A percentile compares a stretch with the other conserved stretches of the same genome.
These are phyloP conservation scores for Nicotiana paniculata DNA, from an alignment of 257 asterid genomes.

Conservation along the genomic window DNA sequence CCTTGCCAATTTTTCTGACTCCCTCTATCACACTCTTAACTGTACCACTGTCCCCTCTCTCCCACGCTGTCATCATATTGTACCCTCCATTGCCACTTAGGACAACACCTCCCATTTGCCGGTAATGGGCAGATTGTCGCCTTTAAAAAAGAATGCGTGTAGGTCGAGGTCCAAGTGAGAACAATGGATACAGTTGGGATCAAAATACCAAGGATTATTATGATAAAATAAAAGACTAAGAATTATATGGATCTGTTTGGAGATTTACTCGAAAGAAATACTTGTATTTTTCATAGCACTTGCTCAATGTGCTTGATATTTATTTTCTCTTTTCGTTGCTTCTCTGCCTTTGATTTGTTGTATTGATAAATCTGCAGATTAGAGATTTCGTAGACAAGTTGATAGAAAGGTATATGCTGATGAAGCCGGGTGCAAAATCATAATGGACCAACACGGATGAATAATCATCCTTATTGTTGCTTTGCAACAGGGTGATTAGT, in stretches of 20 bases:
- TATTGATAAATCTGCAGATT: constrained; percentile 48
- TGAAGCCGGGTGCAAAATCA: constrained; percentile 51
- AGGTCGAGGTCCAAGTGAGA: too few species aligned
- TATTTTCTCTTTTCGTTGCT: background rate
- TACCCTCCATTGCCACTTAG: too few species aligned
- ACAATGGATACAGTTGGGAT: too few species aligned
- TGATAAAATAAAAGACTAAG: background rate
- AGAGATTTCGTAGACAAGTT: constrained; percentile 92
- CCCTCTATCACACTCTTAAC: too few species aligned
- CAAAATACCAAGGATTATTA: background rate
- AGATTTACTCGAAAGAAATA: background rate
- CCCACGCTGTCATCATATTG: too few species aligned
- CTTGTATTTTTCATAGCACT: background rate
- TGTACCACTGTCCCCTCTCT: too few species aligned
- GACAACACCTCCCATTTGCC: too few species aligned
- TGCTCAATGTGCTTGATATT: background rate
- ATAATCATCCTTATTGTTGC: constrained; percentile 11
- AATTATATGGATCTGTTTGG: background rate
- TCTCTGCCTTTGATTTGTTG: background rate
- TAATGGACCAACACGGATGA: constrained; percentile 20
- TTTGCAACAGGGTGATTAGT: constrained; percentile 13
- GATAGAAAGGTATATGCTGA: constrained; percentile 77
- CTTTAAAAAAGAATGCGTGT: too few species aligned
- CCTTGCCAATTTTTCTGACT: too few species aligned
- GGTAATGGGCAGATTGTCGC: too few species aligned